These are phyloP conservation scores for Hemileccinum impolitum DNA, from an alignment of 768 basidiomycete genomes.

Conservation along the genomic window DNA sequence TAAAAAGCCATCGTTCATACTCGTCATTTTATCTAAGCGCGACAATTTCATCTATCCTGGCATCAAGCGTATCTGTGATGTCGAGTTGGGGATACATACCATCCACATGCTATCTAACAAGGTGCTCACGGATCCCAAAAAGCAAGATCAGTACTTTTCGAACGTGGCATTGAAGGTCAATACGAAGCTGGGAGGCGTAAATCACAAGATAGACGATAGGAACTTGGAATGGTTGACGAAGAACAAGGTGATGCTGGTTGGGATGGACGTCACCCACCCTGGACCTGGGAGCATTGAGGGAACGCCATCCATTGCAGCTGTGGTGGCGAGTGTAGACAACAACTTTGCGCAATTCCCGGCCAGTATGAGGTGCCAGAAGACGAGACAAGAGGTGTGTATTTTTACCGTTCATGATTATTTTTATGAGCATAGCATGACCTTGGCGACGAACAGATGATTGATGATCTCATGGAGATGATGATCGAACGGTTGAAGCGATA, in stretches of 20 bases:
- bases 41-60: constrained; percentile 81
- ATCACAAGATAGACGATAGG: constrained; percentile 63
- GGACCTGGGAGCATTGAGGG: constrained; percentile 63
- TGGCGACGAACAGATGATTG: constrained; percentile 56
- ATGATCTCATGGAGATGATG: constrained; percentile 63
- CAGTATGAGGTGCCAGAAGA: constrained; percentile 62
- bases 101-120: constrained; percentile 69
- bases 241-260: constrained; percentile 76
- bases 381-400: constrained; percentile 24
- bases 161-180: constrained; percentile 83
- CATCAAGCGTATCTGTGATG: constrained; percentile 74
- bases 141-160: constrained; percentile 78
- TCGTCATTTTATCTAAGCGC: constrained; percentile 62
- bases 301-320: constrained; percentile 79
- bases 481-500: constrained; percentile 63
- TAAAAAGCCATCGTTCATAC: constrained; percentile 56
- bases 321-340: constrained; percentile 72
- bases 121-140: constrained; percentile 48
- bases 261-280: constrained; percentile 83
- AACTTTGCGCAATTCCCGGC: constrained; percentile 77
- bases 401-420: background rate
- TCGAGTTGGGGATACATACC: constrained; percentile 70
- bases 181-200: constrained; percentile 77
- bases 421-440: background rate
- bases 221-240: constrained; percentile 64